Evolutionary conservation across 208 protist species (phyloP), one percentile per base, ranked within the genome.

Genomic region (Trypanosomatidae sp.): DNA sequence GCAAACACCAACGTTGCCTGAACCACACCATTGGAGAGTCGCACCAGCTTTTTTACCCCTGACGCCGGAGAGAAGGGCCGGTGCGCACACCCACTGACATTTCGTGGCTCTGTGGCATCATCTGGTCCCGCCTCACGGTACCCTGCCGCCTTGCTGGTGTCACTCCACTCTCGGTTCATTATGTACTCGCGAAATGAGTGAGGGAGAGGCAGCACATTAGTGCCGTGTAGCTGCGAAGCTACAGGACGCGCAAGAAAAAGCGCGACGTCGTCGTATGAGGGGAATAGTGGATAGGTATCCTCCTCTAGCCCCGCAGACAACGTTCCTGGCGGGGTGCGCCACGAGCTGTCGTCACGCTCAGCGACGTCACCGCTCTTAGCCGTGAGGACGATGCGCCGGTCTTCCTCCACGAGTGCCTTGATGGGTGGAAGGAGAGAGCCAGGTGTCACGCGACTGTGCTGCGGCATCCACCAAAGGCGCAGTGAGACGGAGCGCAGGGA

Each of bases 391-490:
- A 43, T 36, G 44, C 46, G n/a, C 44, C 25, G 9, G 74, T 53
- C 69, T 30, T 91, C 74, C 43, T 85, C 78, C 25, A 95, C 25
- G 53, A 86, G 78, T 0, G 87, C 75, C 47, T 83, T 72, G 13
- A 95, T 79, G 28, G 82, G 74, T 0, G 90, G 84, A 62, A 95
- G 79, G 0, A 60, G 52, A 12, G 73, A 73, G 49, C 70, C 60
- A 19, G 90, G 87, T 46, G 72, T 83, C 36, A 95, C 81, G 46
- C 90, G 85, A 2, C 62, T 50, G 9, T 55, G 60, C 30, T 83
- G 75, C 28, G 87, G 87, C 25, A 78, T 76, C 90, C 90, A 95
- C 86, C 86, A 88, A 39, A 92, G 13, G 22, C 77, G 70, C 28
- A 95, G 58, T 53, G 73, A 76, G 62, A 77, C 75, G 5, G 62